Conservation (phyloP, 495 filamentous ascomycete genomes). For the Penicillium fimorum region DNA sequence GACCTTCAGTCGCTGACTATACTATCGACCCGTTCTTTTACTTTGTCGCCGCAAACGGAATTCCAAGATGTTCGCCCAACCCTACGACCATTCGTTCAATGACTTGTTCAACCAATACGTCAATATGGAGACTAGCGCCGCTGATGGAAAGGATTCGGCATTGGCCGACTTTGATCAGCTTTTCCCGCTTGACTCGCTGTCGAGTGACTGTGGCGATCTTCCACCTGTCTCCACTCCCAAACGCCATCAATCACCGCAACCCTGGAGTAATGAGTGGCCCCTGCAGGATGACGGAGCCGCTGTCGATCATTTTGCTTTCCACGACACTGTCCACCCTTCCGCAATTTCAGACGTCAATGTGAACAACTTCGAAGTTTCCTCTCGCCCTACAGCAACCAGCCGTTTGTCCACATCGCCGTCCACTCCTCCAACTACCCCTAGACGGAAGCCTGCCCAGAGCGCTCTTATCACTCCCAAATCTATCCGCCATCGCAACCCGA, state of each 20-base stretch:
- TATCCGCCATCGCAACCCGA: conserved; percentile 42
- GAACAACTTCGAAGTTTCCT: conserved; percentile 37
- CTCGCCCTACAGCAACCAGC: conserved; percentile 22
- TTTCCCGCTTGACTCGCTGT: conserved; percentile 43
- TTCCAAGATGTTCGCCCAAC: conserved; percentile 49
- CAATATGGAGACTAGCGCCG: conserved; percentile 44
- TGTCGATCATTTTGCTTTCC: conserved; percentile 36
- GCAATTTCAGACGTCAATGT: conserved; percentile 37
- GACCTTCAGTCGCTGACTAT: conserved; percentile 19
- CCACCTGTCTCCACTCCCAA: conserved; percentile 42
- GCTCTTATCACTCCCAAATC: conserved; percentile 43
- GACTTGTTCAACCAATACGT: conserved; percentile 54
- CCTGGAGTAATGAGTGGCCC: conserved; percentile 44
- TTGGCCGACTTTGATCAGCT: conserved; percentile 47
- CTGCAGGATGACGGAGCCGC: conserved; percentile 35
- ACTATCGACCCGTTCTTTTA: conserved; percentile 10
- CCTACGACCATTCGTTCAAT: conserved; percentile 51
- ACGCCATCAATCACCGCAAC: conserved; percentile 39
- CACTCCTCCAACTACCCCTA: conserved; percentile 46
- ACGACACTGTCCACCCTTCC: conserved; percentile 43
- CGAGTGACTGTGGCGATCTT: conserved; percentile 48
- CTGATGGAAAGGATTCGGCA: conserved; percentile 43
- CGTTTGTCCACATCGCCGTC: conserved; percentile 35
- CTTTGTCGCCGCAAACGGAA: conserved; percentile 47
- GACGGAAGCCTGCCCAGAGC: conserved; percentile 37